Evolutionary conservation across 352 stramenopile genomes (phyloP), one percentile per base, ranked within the genome.

Genomic region (Globisporangium cylindrosporum): DNA sequence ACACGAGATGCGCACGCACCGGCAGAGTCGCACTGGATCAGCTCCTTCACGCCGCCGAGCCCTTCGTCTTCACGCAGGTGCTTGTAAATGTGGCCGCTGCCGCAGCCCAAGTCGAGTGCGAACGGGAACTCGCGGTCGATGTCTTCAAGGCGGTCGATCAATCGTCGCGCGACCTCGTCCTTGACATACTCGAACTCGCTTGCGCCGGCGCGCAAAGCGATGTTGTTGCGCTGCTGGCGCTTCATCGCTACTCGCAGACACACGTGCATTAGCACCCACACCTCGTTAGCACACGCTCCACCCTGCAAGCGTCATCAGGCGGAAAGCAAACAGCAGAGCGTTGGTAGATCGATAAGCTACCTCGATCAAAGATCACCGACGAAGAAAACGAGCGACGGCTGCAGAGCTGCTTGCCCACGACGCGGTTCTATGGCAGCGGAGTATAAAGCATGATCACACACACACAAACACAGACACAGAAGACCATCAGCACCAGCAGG

Each of bases 171-270:
- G 43, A 96, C 88, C 67, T 96, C 86, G 62, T 94, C 85, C 70
- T 93, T 92, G 34, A 96, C 70, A 66, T 96, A 96, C 64, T 96
- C 88, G 71, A 90, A 94, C 69, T 96, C 85, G 51, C 82, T 74
- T 41, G 78, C 76, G 62, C 89, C 87, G 12, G 73, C 60, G 24
- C 90, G 72, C 24, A 78, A 43, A 12, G 85, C 83, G 27, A 84
- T 80, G 67, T 91, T 94, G 74, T 94, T 94, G 53, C 82, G 84
- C 67, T 96, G 88, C 73, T 89, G 82, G 22, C 88, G 76, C 74
- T 96, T 96, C 63, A 83, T 72, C 22, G 76, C 88, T 88, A 65
- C n/a, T 65, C 46, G 38, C 18, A 41, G 24, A 24, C 5, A 36
- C n/a, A 73, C 20, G 68, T 6, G 49, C 18, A 65, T n/a, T 6